Percentiles rank a stretch among this genome's conserved stretches.
phyloP scores from a whole-genome alignment of 345 rosid genomes.

The Citrus maxima region DNA sequence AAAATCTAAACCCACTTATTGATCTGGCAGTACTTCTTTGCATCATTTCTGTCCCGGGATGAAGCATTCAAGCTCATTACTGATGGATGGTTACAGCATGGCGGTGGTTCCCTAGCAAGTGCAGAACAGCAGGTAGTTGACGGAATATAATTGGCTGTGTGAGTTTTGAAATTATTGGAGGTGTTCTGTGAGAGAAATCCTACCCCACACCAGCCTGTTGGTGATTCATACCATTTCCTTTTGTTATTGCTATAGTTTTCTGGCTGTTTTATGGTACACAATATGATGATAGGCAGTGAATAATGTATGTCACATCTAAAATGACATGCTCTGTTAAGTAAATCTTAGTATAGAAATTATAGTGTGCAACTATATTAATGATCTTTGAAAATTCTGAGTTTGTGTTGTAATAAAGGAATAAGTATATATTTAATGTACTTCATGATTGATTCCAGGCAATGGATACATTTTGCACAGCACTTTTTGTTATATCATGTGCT shows the following conservation, averaged over 20 bases:
- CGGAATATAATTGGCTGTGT: background rate
- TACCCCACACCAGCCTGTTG: background rate
- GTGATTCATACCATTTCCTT: background rate
- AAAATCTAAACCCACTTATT: conserved; percentile 21
- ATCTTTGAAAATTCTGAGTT: background rate
- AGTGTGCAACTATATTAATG: background rate
- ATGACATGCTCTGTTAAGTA: background rate
- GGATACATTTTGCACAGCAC: background rate
- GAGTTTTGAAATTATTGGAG: background rate
- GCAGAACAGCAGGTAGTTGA: conserved; percentile 52
- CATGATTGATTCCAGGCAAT: background rate
- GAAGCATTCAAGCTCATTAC: conserved; percentile 61
- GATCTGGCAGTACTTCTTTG: conserved; percentile 60
- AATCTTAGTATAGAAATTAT: background rate
- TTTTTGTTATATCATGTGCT: background rate
- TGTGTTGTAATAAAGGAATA: background rate
- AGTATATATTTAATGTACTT: background rate
- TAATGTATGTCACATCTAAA: background rate
- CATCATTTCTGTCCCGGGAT: conserved; percentile 70
- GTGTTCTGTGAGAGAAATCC: background rate
- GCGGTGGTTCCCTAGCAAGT: conserved; percentile 22
- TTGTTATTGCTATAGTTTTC: background rate
- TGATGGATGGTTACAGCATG: conserved; percentile 56
- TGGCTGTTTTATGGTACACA: background rate
- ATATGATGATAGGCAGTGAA: background rate